Conservation (phyloP, 2,329 filamentous ascomycete species). For the Sarocladium brachiariae region DNA sequence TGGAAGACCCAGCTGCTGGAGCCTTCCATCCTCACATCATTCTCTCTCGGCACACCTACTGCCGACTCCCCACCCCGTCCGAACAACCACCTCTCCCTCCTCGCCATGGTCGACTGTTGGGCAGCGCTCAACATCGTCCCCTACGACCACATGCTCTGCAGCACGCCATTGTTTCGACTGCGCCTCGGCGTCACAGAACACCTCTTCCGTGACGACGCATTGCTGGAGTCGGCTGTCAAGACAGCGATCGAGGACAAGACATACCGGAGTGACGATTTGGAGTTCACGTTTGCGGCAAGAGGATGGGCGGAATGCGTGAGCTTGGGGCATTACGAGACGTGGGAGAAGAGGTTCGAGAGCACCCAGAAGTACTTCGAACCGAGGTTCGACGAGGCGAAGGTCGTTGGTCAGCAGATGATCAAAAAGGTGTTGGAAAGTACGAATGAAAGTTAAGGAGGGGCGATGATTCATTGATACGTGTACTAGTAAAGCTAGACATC, state of each 20-base stretch:
- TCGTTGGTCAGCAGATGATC: constrained; percentile 94
- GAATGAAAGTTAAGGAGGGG: constrained; percentile 22
- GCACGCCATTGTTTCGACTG: constrained; percentile 90
- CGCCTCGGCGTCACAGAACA: constrained; percentile 98
- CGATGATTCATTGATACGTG: no score
- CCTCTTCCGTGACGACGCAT: constrained; percentile 73
- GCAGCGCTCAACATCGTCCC: constrained; percentile 87
- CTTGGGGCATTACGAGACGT: constrained; percentile 87
- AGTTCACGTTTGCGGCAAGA: constrained; percentile 94
- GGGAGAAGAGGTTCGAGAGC: constrained; percentile 81
- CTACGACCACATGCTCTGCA: constrained; percentile 99
- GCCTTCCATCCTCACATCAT: constrained; percentile 80
- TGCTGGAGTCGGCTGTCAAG: constrained; percentile 78
- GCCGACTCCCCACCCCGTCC: constrained; percentile 52
- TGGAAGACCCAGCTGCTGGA: constrained; percentile 64
- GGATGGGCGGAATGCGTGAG: constrained; percentile 94
- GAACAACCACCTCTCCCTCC: constrained; percentile 88
- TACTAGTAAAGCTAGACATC: no score
- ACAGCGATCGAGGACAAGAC: constrained; percentile 85
- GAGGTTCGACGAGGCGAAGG: constrained; percentile 78
- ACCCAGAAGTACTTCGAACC: constrained; percentile 91
- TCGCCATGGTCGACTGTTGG: constrained; percentile 99
- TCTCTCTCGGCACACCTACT: constrained; percentile 69
- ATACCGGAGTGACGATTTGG: constrained; percentile 90
- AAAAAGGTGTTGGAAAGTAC: constrained; percentile 86